These are phyloP conservation scores for Fusarium tricinctum DNA, from an alignment of 2,329 filamentous ascomycete genomes.

Conservation along the genomic window DNA sequence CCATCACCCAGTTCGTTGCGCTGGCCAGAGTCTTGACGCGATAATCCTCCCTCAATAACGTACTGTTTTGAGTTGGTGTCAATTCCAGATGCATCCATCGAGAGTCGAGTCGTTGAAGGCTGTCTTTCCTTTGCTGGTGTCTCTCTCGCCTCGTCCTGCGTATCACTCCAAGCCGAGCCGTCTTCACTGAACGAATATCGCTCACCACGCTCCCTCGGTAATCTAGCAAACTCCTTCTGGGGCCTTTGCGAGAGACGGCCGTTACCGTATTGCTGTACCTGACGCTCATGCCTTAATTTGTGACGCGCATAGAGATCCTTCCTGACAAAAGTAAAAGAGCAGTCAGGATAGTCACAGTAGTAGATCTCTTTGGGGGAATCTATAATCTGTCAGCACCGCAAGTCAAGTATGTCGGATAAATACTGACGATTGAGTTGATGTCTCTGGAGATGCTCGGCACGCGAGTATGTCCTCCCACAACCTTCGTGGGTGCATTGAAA, in stretches of 20 bases:
- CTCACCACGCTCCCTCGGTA: conserved; percentile 37
- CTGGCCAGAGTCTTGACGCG: conserved; percentile 31
- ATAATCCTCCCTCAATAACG: conserved; percentile 14
- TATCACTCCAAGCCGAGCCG: conserved; percentile 49
- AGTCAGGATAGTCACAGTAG: conserved; percentile 50
- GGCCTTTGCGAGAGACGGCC: conserved; percentile 47
- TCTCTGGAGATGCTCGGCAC: conserved; percentile 49
- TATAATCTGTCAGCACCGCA: conserved; percentile 33
- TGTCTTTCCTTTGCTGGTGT: conserved; percentile 38
- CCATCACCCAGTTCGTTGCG: conserved; percentile 29
- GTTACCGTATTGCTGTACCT: conserved; percentile 49
- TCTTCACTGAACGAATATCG: conserved; percentile 50
- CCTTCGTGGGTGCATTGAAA: conserved; percentile 51
- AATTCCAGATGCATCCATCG: conserved; percentile 26
- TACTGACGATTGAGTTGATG: conserved; percentile 49
- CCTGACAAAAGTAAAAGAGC: conserved; percentile 50
- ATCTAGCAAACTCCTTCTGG: conserved; percentile 46
- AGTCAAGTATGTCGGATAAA: background rate
- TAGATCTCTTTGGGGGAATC: conserved; percentile 52
- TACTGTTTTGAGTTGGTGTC: conserved; percentile 14
- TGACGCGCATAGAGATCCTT: conserved; percentile 50
- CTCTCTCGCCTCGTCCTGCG: conserved; percentile 47
- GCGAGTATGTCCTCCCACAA: conserved; percentile 49
- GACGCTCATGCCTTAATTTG: conserved; percentile 48
- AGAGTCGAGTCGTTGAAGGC: conserved; percentile 11